phyloP scores from a whole-genome alignment of 129 eudicot genomes.

The Mikania micrantha region DNA sequence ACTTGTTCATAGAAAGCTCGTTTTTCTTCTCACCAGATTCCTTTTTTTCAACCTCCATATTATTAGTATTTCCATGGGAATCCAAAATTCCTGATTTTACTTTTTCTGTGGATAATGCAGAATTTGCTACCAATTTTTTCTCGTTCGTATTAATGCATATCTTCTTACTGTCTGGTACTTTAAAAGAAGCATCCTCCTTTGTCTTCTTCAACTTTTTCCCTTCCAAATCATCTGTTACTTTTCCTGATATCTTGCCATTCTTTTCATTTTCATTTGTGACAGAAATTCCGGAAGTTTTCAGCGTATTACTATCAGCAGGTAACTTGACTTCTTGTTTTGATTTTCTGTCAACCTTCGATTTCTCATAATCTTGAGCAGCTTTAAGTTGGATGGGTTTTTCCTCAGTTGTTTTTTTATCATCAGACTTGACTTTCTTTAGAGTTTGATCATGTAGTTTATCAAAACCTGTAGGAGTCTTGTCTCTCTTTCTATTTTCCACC shows the following conservation, averaged over 20 bases:
- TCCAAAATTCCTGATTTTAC: constrained; percentile 22
- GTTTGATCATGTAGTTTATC: constrained; percentile 19
- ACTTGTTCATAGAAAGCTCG: constrained; percentile 28
- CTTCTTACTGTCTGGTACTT: constrained; percentile 10
- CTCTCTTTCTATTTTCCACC: constrained; percentile 16
- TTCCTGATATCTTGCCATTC: constrained; percentile 7
- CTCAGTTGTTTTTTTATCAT: not conserved
- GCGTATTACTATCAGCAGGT: constrained; percentile 20
- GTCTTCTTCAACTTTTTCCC: constrained; percentile 29
- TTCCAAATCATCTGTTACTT: constrained; percentile 15
- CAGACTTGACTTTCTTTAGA: constrained; percentile 6
- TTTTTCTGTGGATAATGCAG: constrained; percentile 4
- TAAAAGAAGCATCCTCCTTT: constrained; percentile 23
- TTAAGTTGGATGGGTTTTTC: constrained; percentile 12
- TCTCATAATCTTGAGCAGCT: not conserved
- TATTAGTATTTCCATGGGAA: not conserved
- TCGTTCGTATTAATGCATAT: not conserved
- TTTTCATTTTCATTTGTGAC: constrained; percentile 5
- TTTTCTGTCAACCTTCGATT: not conserved
- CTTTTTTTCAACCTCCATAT: constrained; percentile 11
- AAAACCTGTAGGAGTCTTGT: constrained; percentile 18
- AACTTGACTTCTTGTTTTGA: constrained; percentile 15
- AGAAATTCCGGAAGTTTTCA: not conserved
- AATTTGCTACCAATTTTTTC: constrained; percentile 16
- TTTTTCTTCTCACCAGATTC: constrained; percentile 22